Conservation (phyloP, 768 basidiomycete genomes). For the Hydnomerulius pinastri region DNA sequence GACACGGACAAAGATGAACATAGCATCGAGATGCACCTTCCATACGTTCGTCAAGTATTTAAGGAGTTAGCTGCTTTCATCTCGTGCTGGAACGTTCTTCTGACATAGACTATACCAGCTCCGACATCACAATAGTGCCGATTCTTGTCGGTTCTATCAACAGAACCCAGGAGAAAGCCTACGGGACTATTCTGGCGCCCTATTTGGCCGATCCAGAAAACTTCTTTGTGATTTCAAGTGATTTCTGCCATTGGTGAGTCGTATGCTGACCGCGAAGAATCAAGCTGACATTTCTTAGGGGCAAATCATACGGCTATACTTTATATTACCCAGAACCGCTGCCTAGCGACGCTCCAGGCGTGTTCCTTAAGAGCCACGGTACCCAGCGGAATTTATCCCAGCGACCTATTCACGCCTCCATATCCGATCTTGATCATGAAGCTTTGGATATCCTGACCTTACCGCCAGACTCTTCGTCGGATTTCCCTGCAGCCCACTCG, state of each 20-base stretch:
- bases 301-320: slow-evolving; percentile 83
- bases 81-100: neutral
- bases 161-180: slow-evolving; percentile 56
- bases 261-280: neutral
- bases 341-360: slow-evolving; percentile 44
- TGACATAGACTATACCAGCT: slow-evolving; percentile 37
- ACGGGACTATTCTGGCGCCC: slow-evolving; percentile 74
- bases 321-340: slow-evolving; percentile 76
- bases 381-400: slow-evolving; percentile 39
- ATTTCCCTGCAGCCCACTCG: slow-evolving; percentile 48
- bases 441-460: slow-evolving; percentile 75
- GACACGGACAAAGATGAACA: slow-evolving; percentile 90
- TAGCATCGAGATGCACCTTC: slow-evolving; percentile 97
- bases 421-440: slow-evolving; percentile 81
- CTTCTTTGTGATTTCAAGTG: slow-evolving; percentile 88
- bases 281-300: slow-evolving; percentile 49
- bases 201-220: slow-evolving; percentile 80
- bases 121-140: slow-evolving; percentile 82
- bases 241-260: slow-evolving; percentile 95
- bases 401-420: slow-evolving; percentile 81
- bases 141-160: slow-evolving; percentile 85
- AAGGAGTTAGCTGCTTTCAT: slow-evolving; percentile 53
- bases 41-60: slow-evolving; percentile 85
- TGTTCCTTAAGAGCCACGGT: slow-evolving; percentile 50
- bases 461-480: slow-evolving; percentile 45